phyloP scores from a whole-genome alignment of 768 basidiomycete genomes.

The Hypsizygus marmoreus region DNA sequence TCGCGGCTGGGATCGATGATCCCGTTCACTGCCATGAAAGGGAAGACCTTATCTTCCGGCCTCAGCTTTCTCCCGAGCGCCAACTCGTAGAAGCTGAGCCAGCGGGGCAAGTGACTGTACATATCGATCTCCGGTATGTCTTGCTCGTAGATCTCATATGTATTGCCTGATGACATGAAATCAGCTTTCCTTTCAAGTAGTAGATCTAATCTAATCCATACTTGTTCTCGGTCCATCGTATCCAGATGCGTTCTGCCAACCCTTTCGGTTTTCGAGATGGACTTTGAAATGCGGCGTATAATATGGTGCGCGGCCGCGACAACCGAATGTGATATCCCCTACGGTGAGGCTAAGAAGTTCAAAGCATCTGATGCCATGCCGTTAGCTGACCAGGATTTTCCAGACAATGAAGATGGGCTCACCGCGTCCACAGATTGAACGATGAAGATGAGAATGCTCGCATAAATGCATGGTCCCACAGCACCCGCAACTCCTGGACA shows the following conservation, averaged over 20 bases:
- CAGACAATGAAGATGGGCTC: slow-evolving; percentile 4
- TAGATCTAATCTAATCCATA: background rate
- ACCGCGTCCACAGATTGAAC: slow-evolving; percentile 34
- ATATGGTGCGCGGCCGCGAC: slow-evolving; percentile 19
- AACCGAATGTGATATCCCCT: slow-evolving; percentile 20
- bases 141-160: slow-evolving; percentile 37
- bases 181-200: background rate
- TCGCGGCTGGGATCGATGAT: slow-evolving; percentile 20
- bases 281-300: slow-evolving; percentile 20
- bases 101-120: slow-evolving; percentile 26
- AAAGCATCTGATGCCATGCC: slow-evolving; percentile 25
- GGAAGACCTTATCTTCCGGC: slow-evolving; percentile 36
- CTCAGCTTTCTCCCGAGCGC: slow-evolving; percentile 20
- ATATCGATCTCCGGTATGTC: slow-evolving; percentile 30
- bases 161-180: slow-evolving; percentile 19
- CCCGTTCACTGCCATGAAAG: slow-evolving; percentile 27
- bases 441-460: slow-evolving; percentile 27
- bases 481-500: slow-evolving; percentile 7
- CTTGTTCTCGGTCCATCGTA: background rate
- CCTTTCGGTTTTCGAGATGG: slow-evolving; percentile 17
- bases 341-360: slow-evolving; percentile 27
- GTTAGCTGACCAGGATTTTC: too few relatives aligned
- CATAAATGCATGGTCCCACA: slow-evolving; percentile 28
- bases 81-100: slow-evolving; percentile 21
- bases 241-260: slow-evolving; percentile 12